phyloP scores from a whole-genome alignment of 2,329 filamentous ascomycete genomes.

The Aspergillus hortae region DNA sequence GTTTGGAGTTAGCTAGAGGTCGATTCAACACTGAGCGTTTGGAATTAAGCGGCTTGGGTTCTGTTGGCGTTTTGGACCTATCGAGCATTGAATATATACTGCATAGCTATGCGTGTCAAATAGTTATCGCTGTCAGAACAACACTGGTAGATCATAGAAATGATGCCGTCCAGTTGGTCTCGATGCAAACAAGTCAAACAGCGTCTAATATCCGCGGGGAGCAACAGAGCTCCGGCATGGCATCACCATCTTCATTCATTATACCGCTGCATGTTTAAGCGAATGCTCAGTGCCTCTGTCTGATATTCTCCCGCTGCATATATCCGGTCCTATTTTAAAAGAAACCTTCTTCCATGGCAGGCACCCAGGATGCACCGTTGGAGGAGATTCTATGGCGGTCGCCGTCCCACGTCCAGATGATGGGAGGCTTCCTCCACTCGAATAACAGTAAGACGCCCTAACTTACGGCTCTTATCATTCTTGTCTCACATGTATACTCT shows the following conservation, averaged over 20 bases:
- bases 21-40: not conserved
- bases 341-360: constrained; percentile 25
- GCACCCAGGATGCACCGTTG: constrained; percentile 33
- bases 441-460: constrained; percentile 37
- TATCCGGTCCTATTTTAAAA: not conserved
- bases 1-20: not conserved
- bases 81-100: not conserved
- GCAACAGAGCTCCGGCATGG: not conserved
- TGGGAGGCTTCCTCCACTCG: constrained; percentile 44
- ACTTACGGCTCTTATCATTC: not conserved
- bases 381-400: constrained; percentile 47
- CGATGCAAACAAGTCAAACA: not conserved
- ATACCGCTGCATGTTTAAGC: not conserved
- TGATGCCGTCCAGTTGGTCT: not conserved
- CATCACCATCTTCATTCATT: constrained; percentile 1
- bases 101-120: not conserved
- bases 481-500: not conserved
- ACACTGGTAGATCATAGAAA: not conserved
- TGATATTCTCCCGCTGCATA: not conserved
- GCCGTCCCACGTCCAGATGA: constrained; percentile 44
- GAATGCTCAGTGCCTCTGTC: not conserved
- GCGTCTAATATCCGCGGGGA: not conserved
- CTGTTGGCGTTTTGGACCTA: not conserved
- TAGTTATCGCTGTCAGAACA: not conserved
- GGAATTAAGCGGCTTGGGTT: not conserved